A percentile compares a stretch with the other conserved stretches of the same genome.
Evolutionary conservation across 805 yeast genomes (phyloP).

Genomic region (Ogataea ganodermae): DNA sequence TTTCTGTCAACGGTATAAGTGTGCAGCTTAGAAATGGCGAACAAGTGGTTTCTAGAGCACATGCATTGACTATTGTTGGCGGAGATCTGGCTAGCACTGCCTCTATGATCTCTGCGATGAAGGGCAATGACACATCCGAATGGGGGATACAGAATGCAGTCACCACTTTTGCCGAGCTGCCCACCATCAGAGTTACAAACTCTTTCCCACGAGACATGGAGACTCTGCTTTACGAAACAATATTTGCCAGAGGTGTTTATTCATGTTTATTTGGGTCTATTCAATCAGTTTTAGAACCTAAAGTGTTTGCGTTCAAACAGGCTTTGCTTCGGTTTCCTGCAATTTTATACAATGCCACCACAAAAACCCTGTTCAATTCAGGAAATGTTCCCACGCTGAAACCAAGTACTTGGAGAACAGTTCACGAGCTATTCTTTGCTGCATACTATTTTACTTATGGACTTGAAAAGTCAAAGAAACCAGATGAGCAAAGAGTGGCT

Average conservation of each 20-base stretch:
- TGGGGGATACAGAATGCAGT: conserved; percentile 17
- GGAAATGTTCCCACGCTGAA: conserved; percentile 11
- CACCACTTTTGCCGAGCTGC: conserved; percentile 15
- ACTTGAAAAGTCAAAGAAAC: neutral
- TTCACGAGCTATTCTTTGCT: conserved; percentile 18
- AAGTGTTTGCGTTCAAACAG: conserved; percentile 7
- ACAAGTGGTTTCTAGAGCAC: conserved; percentile 5
- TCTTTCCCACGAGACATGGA: conserved; percentile 18
- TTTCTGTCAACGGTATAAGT: conserved; percentile 11
- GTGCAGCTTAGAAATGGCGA: conserved; percentile 2
- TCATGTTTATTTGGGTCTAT: conserved; percentile 9
- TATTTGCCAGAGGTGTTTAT: conserved; percentile 20
- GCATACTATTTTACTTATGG: conserved; percentile 10
- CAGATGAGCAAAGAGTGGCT: conserved; percentile 4
- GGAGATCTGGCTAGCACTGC: conserved; percentile 19
- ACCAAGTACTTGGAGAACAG: conserved; percentile 14
- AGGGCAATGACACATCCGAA: conserved; percentile 8
- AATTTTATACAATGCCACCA: neutral
- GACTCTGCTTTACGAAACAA: conserved; percentile 11
- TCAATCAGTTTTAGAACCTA: neutral
- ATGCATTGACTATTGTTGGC: conserved; percentile 12
- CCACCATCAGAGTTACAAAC: conserved; percentile 9
- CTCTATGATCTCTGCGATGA: conserved; percentile 16
- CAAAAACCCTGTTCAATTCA: conserved; percentile 10
- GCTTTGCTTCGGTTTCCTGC: conserved; percentile 7